Evolutionary conservation across 352 stramenopile species (phyloP).

Genomic region (Globisporangium acanthophoron): DNA sequence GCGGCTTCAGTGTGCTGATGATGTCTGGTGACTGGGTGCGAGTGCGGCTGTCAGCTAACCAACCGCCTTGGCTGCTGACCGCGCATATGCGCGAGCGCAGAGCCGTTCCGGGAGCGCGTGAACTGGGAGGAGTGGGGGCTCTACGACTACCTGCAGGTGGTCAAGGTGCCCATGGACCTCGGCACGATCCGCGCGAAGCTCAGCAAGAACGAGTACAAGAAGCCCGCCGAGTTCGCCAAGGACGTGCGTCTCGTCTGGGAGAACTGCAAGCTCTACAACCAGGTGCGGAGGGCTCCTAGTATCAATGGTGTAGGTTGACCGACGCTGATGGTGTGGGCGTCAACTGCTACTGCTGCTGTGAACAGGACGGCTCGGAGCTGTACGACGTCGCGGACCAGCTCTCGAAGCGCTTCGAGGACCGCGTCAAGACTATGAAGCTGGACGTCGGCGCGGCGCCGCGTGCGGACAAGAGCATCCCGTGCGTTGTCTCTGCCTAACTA

Average conservation of each 20-base stretch:
- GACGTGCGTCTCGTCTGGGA: conserved; percentile 85
- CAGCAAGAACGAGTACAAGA: conserved; percentile 81
- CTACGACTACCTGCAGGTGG: conserved; percentile 88
- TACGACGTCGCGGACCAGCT: conserved; percentile 82
- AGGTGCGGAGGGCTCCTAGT: conserved; percentile 13
- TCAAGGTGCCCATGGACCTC: conserved; percentile 91
- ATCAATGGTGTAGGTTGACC: too few species aligned
- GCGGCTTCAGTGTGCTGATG: neutral
- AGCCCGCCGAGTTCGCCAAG: conserved; percentile 69
- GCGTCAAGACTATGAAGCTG: conserved; percentile 77
- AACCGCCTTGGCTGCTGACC: neutral
- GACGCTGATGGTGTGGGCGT: neutral
- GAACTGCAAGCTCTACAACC: conserved; percentile 87
- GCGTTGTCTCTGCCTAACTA: conserved; percentile 5
- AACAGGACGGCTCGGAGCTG: conserved; percentile 79
- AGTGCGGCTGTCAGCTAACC: neutral
- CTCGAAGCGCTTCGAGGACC: conserved; percentile 86
- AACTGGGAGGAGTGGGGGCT: conserved; percentile 89
- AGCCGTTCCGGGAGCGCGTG: conserved; percentile 81
- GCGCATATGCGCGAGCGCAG: conserved; percentile 14
- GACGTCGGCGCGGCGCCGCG: conserved; percentile 62
- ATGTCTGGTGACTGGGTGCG: neutral
- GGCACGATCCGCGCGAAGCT: conserved; percentile 82
- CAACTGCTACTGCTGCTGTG: neutral
- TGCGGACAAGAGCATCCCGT: conserved; percentile 67